Conservation (phyloP, 2,329 filamentous ascomycete genomes). For the Chaetomium strumarium region DNA sequence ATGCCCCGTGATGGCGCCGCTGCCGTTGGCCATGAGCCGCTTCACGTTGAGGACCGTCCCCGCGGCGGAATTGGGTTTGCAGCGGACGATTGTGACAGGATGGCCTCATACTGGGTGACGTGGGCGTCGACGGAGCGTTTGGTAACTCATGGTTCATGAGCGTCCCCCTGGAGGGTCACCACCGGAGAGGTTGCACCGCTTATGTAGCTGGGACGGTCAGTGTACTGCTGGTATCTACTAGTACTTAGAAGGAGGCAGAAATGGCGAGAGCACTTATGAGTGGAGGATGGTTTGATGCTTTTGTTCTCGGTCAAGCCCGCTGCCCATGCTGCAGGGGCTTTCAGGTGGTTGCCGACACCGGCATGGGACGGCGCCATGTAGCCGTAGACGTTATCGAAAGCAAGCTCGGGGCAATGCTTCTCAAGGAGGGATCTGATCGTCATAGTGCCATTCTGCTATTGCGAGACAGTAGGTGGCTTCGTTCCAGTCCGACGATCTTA, state of each 20-base stretch:
- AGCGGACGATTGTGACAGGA: conserved; percentile 30
- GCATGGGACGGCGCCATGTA: conserved; percentile 56
- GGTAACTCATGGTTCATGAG: conserved; percentile 58
- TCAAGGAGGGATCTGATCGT: conserved; percentile 42
- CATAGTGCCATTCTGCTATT: conserved; percentile 52
- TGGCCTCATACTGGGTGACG: conserved; percentile 39
- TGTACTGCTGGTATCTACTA: neutral
- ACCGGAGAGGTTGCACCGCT: conserved; percentile 52
- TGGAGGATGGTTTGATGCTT: conserved; percentile 48
- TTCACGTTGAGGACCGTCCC: conserved; percentile 26
- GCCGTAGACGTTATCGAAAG: conserved; percentile 36
- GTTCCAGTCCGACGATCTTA: conserved; percentile 47
- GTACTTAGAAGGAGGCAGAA: neutral
- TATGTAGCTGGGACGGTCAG: conserved; percentile 47
- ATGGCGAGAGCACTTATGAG: conserved; percentile 46
- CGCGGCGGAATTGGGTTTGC: conserved; percentile 35
- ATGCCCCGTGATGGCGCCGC: conserved; percentile 57
- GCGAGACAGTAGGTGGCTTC: conserved; percentile 49
- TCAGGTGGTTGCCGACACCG: conserved; percentile 45
- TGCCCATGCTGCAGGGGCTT: conserved; percentile 45
- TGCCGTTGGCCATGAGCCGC: conserved; percentile 54
- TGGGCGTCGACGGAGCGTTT: conserved; percentile 43
- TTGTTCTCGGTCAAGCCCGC: conserved; percentile 45
- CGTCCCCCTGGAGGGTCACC: conserved; percentile 55
- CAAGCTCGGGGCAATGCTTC: conserved; percentile 45